These are phyloP conservation scores for Pseudocercospora pini-densiflorae DNA, from an alignment of 2,329 filamentous ascomycete species.

Conservation along the genomic window DNA sequence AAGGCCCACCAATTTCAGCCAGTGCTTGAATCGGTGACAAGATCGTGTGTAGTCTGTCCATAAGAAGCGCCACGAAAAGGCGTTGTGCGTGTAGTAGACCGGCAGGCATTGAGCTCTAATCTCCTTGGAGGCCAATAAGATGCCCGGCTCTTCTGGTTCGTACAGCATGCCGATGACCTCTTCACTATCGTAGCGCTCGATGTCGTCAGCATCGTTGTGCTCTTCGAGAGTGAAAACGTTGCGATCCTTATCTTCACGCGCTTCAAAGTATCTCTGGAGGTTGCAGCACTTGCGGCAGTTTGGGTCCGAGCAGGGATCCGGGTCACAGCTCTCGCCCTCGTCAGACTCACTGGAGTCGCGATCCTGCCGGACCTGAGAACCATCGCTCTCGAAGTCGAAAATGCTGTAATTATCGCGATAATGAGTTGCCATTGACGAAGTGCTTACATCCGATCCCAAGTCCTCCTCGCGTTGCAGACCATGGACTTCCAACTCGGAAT, in stretches of 20 bases:
- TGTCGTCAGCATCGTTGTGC: constrained; percentile 14
- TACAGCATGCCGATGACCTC: constrained; percentile 24
- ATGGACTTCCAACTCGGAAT: no score
- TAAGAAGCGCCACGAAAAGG: background rate
- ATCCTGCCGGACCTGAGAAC: background rate
- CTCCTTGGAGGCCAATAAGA: constrained; percentile 11
- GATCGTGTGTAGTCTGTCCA: constrained; percentile 13
- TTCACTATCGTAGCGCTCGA: constrained; percentile 15
- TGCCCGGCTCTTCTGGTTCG: constrained; percentile 17
- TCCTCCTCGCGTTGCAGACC: no score
- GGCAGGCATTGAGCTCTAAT: background rate
- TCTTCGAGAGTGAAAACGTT: constrained; percentile 5
- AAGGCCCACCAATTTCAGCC: constrained; percentile 6
- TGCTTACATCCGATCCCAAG: no score
- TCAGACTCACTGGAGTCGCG: constrained; percentile 1
- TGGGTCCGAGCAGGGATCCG: background rate
- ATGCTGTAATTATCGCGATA: no score
- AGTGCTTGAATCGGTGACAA: constrained; percentile 13
- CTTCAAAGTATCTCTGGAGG: background rate
- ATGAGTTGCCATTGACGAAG: no score
- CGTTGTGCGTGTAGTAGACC: background rate
- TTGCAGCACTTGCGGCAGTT: background rate
- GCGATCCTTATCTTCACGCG: background rate
- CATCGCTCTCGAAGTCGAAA: no score
- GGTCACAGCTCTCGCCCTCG: background rate